Evolutionary conservation across 1,284 basidiomycete species (phyloP), one percentile per base, ranked within the genome.

Genomic region (Papiliotrema laurentii): DNA sequence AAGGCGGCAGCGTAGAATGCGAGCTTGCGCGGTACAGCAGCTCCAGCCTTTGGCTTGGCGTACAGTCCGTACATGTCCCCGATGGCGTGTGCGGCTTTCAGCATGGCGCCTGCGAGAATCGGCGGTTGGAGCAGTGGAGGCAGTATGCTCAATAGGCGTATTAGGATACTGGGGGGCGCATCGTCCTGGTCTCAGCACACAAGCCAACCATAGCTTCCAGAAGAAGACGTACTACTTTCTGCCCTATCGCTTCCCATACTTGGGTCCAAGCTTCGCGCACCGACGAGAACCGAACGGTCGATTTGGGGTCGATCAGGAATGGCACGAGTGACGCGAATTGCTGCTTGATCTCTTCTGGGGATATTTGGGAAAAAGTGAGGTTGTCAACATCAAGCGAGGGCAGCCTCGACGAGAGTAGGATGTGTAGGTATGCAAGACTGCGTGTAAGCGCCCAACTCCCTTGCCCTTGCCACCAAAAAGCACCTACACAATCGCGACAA

Each of bases 391-490:
- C 41, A 0, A 74, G 59, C 5, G 64, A 64, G 6, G 68, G 66
- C 1, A 73, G 54, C 9, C 68, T 55, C 47, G 57, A 55, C 0
- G 63, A 63, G 2, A 71, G 53, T 4, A 71, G 50, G 2, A 54
- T 51, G 36, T 72, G 69, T 11, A 69, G 11, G 45, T 74, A 74
- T 0, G 67, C 70, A 10, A 74, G 28, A 30, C 72, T 74, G 49
- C 0, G n/a, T 22, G 2, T 19, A 18, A 39, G 35, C 33, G 39
- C n/a, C n/a, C n/a, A n/a, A n/a, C n/a, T n/a, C n/a, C n/a, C n/a
- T n/a, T n/a, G n/a, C n/a, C n/a, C n/a, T 5, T 41, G 22, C 11
- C 18, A 45, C 1, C 6, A 18, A 14, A 27, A 5, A 0, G 4
- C 27, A 59, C 67, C 54, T 43, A 73, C 71, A 61, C 61, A 4